Evolutionary conservation across 495 filamentous ascomycete species (phyloP).

Genomic region (Aspergillus biplanus): DNA sequence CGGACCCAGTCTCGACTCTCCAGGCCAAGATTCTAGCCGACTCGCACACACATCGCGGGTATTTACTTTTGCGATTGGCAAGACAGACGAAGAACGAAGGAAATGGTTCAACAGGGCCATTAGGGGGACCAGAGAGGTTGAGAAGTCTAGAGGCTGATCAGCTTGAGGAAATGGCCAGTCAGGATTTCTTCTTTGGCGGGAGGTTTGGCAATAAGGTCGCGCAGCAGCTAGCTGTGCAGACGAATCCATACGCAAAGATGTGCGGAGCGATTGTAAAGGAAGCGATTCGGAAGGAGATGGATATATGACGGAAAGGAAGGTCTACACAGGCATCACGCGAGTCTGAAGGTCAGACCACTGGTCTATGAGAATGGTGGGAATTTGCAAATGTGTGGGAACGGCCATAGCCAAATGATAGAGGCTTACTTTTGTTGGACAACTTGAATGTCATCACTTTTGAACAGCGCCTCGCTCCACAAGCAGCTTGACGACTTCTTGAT

Average conservation of each 20-base stretch:
- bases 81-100: conserved; percentile 40
- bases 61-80: conserved; percentile 66
- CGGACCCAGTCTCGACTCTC: conserved; percentile 57
- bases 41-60: conserved; percentile 77
- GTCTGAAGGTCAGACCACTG: too few species aligned
- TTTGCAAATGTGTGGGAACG: too few species aligned
- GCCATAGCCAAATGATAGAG: too few species aligned
- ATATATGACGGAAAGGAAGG: not conserved
- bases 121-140: conserved; percentile 38
- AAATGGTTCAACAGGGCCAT: not conserved
- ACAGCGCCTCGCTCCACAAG: too few species aligned
- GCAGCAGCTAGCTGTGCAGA: conserved; percentile 73
- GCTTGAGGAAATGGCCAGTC: conserved; percentile 73
- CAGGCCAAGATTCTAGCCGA: conserved; percentile 67
- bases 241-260: conserved; percentile 86
- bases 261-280: conserved; percentile 87
- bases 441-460: too few species aligned
- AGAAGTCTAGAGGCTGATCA: conserved; percentile 49
- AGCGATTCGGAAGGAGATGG: conserved; percentile 76
- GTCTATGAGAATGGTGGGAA: too few species aligned
- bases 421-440: too few species aligned
- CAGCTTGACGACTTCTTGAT: too few species aligned
- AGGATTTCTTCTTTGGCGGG: conserved; percentile 75
- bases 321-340: too few species aligned
- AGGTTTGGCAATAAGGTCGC: conserved; percentile 79